A percentile compares a stretch with the other conserved stretches of the same genome.
These are phyloP conservation scores for Penstemon eatonii DNA, from an alignment of 257 asterid genomes.

Conservation along the genomic window DNA sequence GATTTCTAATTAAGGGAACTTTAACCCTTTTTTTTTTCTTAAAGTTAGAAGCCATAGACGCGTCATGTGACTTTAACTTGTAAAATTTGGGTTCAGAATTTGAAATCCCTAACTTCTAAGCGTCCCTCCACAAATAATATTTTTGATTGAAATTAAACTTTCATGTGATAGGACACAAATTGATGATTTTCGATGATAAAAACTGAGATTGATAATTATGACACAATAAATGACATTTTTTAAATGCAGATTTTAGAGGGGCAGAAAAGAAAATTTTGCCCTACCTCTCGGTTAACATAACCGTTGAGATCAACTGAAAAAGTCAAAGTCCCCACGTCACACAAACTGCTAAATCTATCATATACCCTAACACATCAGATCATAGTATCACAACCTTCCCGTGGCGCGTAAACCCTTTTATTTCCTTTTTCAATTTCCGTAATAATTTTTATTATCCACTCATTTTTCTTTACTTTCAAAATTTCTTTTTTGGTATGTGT, in stretches of 20 bases:
- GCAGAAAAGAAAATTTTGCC: background rate
- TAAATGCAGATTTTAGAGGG: background rate
- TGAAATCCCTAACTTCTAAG: no score
- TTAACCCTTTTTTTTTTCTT: no score
- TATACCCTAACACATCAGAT: conserved; percentile 41
- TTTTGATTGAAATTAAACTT: no score
- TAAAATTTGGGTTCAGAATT: no score
- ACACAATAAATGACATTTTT: no score
- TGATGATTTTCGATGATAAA: no score
- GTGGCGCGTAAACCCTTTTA: conserved; percentile 39
- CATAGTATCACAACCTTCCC: conserved; percentile 37
- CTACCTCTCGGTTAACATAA: background rate
- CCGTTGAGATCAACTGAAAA: background rate
- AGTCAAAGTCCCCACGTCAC: background rate
- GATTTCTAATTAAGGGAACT: no score
- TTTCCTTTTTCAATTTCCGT: background rate
- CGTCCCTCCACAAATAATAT: no score
- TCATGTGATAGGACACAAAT: no score
- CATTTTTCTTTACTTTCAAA: background rate
- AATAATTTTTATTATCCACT: background rate
- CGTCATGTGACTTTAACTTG: no score
- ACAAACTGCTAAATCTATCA: conserved; percentile 27
- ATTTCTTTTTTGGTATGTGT: background rate
- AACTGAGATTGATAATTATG: no score
- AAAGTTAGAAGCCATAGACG: no score